A percentile compares a stretch with the other conserved stretches of the same genome.
Evolutionary conservation across 495 filamentous ascomycete species (phyloP).

Genomic region (Tuber microsphaerosporum): DNA sequence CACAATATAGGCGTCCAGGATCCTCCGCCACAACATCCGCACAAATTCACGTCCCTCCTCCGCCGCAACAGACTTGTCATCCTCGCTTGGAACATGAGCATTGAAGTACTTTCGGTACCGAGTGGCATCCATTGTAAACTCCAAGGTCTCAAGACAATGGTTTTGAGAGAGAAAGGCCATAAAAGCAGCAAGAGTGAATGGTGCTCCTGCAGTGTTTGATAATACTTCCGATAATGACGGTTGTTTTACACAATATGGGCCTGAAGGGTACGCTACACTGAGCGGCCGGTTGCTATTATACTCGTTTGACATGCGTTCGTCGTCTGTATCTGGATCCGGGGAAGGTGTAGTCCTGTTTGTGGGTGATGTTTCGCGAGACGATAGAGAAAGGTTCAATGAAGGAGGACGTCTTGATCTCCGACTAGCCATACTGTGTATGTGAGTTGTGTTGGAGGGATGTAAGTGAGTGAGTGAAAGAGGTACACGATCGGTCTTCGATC

Average conservation of each 20-base stretch:
- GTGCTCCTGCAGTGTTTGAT: conserved; percentile 74
- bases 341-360: conserved; percentile 31
- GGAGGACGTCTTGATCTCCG: conserved; percentile 39
- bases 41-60: conserved; percentile 63
- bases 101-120: conserved; percentile 75
- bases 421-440: conserved; percentile 35
- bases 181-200: conserved; percentile 89
- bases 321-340: conserved; percentile 37
- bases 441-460: conserved; percentile 10
- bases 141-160: conserved; percentile 91
- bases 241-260: conserved; percentile 62
- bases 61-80: conserved; percentile 42
- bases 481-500: conserved; percentile 24
- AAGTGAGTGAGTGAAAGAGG: conserved; percentile 9
- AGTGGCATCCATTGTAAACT: conserved; percentile 92
- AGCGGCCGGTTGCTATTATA: conserved; percentile 27
- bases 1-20: conserved; percentile 66
- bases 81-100: conserved; percentile 48
- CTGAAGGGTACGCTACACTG: conserved; percentile 46
- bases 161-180: conserved; percentile 97
- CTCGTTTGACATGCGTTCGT: conserved; percentile 36
- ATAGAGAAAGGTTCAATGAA: conserved; percentile 40
- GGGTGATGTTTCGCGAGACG: conserved; percentile 39
- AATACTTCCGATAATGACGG: conserved; percentile 84
- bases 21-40: conserved; percentile 61